Conservation (phyloP, 225 moss, liverwort and hornwort species). For the Neckera pumila region DNA sequence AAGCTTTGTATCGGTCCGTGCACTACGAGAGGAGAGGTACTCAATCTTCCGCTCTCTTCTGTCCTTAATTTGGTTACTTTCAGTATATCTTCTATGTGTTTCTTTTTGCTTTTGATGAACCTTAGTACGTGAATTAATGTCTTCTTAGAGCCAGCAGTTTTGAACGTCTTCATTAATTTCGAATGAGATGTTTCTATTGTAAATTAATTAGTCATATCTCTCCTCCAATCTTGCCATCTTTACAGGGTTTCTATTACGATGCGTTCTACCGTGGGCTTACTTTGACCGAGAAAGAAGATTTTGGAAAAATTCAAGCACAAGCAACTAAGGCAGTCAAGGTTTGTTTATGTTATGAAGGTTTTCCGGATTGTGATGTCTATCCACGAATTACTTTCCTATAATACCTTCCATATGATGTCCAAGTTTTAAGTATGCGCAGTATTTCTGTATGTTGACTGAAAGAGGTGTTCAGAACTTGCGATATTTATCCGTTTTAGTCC, state of each 20-base stretch:
- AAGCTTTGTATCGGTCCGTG: slow-evolving; percentile 96
- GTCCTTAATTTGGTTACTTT: neutral
- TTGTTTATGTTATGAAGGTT: neutral
- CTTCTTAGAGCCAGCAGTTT: neutral
- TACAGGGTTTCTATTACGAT: slow-evolving; percentile 90
- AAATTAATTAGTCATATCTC: neutral
- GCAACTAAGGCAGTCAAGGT: slow-evolving; percentile 91
- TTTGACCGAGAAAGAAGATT: slow-evolving; percentile 70
- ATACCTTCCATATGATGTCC: neutral
- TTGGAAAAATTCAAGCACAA: slow-evolving; percentile 48
- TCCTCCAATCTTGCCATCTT: neutral
- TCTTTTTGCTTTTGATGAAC: neutral
- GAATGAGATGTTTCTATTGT: neutral
- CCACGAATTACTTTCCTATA: neutral
- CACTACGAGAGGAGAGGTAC: slow-evolving; percentile 86
- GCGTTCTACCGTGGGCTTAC: slow-evolving; percentile 72
- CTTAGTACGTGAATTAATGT: neutral
- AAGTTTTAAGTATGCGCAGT: neutral
- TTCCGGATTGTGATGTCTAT: neutral
- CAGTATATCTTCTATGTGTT: neutral
- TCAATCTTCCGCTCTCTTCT: neutral
- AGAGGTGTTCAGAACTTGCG: neutral
- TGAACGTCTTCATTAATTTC: neutral
- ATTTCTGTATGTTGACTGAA: neutral
- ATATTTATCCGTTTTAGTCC: neutral